phyloP scores from a whole-genome alignment of 768 basidiomycete species.

The Wakefieldia striispora region DNA sequence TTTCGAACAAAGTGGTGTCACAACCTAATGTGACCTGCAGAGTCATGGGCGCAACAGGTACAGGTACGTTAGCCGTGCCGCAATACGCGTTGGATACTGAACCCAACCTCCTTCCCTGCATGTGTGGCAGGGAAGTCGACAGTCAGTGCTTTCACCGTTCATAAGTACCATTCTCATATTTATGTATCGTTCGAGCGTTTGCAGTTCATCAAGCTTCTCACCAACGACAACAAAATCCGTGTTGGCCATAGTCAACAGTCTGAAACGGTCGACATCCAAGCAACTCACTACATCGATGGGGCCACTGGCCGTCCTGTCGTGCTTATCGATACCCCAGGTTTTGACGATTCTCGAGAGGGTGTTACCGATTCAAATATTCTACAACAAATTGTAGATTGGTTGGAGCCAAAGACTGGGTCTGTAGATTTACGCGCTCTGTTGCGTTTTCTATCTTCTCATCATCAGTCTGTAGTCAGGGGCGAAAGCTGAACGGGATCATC shows the following conservation, averaged over 20 bases:
- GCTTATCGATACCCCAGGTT: conserved; percentile 19
- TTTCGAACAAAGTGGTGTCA: background rate
- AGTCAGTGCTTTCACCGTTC: background rate
- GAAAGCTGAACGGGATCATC: conserved; percentile 40
- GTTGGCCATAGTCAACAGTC: conserved; percentile 10
- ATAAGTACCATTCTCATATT: too few relatives aligned
- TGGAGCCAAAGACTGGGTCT: conserved; percentile 1
- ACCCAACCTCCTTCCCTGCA: background rate
- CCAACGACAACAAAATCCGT: conserved; percentile 1
- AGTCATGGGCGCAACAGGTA: conserved; percentile 10
- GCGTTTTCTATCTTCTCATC: background rate
- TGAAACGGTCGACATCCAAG: conserved; percentile 4
- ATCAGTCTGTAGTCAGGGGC: background rate
- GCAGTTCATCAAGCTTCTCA: conserved; percentile 5
- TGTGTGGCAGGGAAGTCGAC: conserved; percentile 4
- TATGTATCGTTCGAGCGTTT: too few relatives aligned
- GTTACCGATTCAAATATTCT: conserved; percentile 22
- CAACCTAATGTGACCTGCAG: background rate
- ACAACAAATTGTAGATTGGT: conserved; percentile 6
- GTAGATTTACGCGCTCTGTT: background rate
- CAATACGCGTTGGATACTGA: background rate
- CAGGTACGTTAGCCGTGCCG: background rate
- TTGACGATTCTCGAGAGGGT: conserved; percentile 12
- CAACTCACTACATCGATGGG: background rate
- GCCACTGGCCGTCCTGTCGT: conserved; percentile 2